A percentile compares a stretch with the other conserved stretches of the same genome.
phyloP scores from a whole-genome alignment of 345 rosid genomes.

The Rhodamnia argentea region DNA sequence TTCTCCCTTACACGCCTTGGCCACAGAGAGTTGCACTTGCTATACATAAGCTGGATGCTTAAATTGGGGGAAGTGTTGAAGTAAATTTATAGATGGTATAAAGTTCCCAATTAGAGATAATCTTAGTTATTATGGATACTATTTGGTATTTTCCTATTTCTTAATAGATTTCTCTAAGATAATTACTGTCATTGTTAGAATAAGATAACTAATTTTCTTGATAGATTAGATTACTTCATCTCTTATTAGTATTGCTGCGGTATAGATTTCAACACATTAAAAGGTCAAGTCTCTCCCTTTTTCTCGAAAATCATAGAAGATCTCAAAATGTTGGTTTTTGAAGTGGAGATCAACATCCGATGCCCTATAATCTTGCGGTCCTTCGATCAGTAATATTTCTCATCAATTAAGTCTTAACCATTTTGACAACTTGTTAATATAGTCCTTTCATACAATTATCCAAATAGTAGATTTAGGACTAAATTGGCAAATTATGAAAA shows the following conservation, averaged over 20 bases:
- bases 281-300: not conserved
- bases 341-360: not conserved
- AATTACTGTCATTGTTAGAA: not conserved
- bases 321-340: not conserved
- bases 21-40: not conserved
- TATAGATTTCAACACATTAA: not conserved
- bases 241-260: not conserved
- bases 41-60: not conserved
- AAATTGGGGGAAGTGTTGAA: not conserved
- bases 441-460: too few relatives aligned
- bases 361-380: not conserved
- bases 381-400: not conserved
- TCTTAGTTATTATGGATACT: not conserved
- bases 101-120: not conserved
- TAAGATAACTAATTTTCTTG: not conserved
- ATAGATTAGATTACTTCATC: not conserved
- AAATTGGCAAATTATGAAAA: too few relatives aligned
- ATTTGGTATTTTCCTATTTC: not conserved
- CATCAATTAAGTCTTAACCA: not conserved
- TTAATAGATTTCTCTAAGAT: not conserved
- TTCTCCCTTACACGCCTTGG: not conserved
- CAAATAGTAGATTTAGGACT: too few relatives aligned
- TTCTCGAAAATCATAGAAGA: not conserved
- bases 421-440: too few relatives aligned
- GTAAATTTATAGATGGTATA: not conserved